These are phyloP conservation scores for Albatrellus ellisii DNA, from an alignment of 768 basidiomycete genomes.

Conservation along the genomic window DNA sequence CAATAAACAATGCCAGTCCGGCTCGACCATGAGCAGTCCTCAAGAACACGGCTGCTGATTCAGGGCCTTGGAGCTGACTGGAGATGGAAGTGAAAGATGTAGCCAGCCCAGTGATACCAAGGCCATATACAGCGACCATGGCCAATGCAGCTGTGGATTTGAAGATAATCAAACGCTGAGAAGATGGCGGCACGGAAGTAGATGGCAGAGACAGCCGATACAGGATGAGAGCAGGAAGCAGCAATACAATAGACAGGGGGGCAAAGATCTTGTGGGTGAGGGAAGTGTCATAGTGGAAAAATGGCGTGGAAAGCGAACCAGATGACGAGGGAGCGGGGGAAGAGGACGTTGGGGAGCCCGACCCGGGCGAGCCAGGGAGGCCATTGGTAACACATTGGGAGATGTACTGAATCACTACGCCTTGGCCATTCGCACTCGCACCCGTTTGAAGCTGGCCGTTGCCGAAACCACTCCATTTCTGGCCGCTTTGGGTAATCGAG, in stretches of 20 bases:
- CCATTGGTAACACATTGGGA: slow-evolving; percentile 39
- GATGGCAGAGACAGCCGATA: slow-evolving; percentile 30
- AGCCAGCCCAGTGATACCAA: slow-evolving; percentile 51
- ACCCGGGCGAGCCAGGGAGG: not conserved
- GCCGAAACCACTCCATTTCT: slow-evolving; percentile 53
- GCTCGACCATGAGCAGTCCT: slow-evolving; percentile 52
- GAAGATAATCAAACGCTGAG: slow-evolving; percentile 18
- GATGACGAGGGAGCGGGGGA: slow-evolving; percentile 15
- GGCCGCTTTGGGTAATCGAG: slow-evolving; percentile 38
- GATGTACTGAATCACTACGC: slow-evolving; percentile 50
- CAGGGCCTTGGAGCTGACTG: slow-evolving; percentile 18
- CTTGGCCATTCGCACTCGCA: slow-evolving; percentile 48
- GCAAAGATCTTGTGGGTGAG: slow-evolving; percentile 32
- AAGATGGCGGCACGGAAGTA: slow-evolving; percentile 13
- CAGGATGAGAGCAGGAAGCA: slow-evolving; percentile 29
- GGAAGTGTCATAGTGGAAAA: slow-evolving; percentile 26
- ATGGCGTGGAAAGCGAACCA: slow-evolving; percentile 6
- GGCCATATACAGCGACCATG: slow-evolving; percentile 35
- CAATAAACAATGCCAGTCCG: slow-evolving; percentile 50
- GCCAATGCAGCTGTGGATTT: slow-evolving; percentile 26
- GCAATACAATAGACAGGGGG: slow-evolving; percentile 33
- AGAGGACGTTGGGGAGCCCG: not conserved
- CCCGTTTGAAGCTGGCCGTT: slow-evolving; percentile 51
- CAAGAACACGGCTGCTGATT: slow-evolving; percentile 23
- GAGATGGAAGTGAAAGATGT: slow-evolving; percentile 48